Evolutionary conservation across 2,329 filamentous ascomycete species (phyloP), one percentile per base, ranked within the genome.

Genomic region (Achaetomium macrosporum): DNA sequence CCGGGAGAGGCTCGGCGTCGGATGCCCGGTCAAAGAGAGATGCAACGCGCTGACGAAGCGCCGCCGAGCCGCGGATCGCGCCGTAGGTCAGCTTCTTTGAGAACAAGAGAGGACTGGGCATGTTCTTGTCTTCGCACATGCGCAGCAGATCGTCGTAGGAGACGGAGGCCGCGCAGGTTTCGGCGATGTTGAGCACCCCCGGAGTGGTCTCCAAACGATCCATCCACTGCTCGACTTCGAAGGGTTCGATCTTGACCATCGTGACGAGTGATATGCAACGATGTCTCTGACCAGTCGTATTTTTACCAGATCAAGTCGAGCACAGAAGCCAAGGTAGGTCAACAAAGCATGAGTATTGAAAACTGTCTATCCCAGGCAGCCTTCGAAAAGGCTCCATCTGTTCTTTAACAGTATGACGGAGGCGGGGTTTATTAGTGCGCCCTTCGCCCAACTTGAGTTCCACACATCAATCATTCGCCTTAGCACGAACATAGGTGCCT

Each of bases 131-230:
- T 42, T 79, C 78, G 53, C 73, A 83, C 25, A 92, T 68, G 0
- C 69, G 68, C 10, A 76, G 70, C 3, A 92, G 75, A 44, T 90
- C 80, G 20, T 85, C 76, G 54, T 92, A 71, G 0, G 87, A 90
- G 19, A 92, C 74, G 3, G 86, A 89, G 2, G 85, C 82, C 51
- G 82, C 85, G 64, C 88, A 92, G 1, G 88, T 92, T 68, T 92
- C 88, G 53, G 87, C 85, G 45, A 92, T 79, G 67, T 95, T 91
- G 66, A 84, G 65, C 2, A 79, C 76, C 5, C 73, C 74, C 0
- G 77, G 76, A 2, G 75, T 81, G 9, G 61, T 73, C 64, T 84
- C 79, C 58, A 82, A 81, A 50, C 72, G 69, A 67, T 83, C 78
- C 79, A 85, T 84, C 82, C 82, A 85, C 68, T 82, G 69, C 71